Conservation (phyloP, 805 yeast species). For the Yamadazyma kitorensis region DNA sequence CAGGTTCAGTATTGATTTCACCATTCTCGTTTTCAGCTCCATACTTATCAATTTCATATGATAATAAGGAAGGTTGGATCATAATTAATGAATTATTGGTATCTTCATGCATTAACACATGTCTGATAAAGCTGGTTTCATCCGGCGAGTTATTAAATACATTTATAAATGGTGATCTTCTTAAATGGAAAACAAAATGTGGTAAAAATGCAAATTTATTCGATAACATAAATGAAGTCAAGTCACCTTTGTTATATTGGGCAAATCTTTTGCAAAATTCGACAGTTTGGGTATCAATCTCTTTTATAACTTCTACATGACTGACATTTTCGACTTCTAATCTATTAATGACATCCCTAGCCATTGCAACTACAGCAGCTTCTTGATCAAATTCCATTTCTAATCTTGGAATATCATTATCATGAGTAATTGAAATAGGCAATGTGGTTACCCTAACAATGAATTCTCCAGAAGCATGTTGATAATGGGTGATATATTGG, state of each 20-base stretch:
- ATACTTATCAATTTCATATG: conserved; percentile 48
- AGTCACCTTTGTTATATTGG: conserved; percentile 85
- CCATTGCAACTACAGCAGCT: conserved; percentile 93
- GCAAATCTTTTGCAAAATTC: conserved; percentile 91
- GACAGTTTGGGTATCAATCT: conserved; percentile 91
- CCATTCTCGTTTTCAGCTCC: conserved; percentile 35
- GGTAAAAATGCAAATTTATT: conserved; percentile 87
- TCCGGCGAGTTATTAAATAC: conserved; percentile 98
- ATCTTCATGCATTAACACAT: conserved; percentile 86
- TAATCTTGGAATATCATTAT: conserved; percentile 46
- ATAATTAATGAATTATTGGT: conserved; percentile 88
- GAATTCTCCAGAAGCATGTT: conserved; percentile 90
- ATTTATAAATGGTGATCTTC: conserved; percentile 94
- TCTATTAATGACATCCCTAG: conserved; percentile 83
- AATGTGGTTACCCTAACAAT: conserved; percentile 85
- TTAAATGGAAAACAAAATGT: conserved; percentile 90
- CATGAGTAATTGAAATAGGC: conserved; percentile 50
- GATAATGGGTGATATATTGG: conserved; percentile 89
- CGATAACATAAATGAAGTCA: conserved; percentile 75
- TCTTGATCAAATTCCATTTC: conserved; percentile 91
- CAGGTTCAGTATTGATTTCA: conserved; percentile 56
- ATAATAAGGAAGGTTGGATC: conserved; percentile 94
- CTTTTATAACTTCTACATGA: conserved; percentile 84
- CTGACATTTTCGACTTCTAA: conserved; percentile 61
- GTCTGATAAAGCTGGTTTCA: conserved; percentile 96